Evolutionary conservation across 208 protist species (phyloP).

Genomic region (Vickermania ingenoplastis): DNA sequence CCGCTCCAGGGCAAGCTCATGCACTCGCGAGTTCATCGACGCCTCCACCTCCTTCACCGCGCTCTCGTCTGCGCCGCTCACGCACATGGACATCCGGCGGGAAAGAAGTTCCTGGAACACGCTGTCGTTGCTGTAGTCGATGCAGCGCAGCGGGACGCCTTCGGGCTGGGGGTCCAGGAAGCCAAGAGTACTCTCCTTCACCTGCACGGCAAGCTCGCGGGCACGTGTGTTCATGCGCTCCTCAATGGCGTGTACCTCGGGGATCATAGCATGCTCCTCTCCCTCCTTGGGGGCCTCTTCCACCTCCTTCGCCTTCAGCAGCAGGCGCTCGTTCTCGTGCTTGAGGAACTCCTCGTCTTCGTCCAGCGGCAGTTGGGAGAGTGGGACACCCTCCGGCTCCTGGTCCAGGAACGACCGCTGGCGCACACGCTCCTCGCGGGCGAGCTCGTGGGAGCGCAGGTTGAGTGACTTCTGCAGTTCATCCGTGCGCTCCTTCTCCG

Average conservation of each 20-base stretch:
- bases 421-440: slow-evolving; percentile 4
- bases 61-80: slow-evolving; percentile 9
- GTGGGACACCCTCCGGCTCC: slow-evolving; percentile 9
- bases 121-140: slow-evolving; percentile 22
- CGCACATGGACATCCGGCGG: not conserved
- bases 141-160: slow-evolving; percentile 13
- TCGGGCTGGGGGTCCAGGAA: slow-evolving; percentile 24
- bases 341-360: slow-evolving; percentile 19
- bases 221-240: slow-evolving; percentile 8
- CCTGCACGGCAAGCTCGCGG: slow-evolving; percentile 7
- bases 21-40: slow-evolving; percentile 2
- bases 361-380: slow-evolving; percentile 12
- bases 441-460: slow-evolving; percentile 6
- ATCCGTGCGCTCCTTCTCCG: slow-evolving; percentile 12
- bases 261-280: too few relatives aligned
- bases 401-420: slow-evolving; percentile 14
- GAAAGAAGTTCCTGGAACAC: slow-evolving; percentile 5
- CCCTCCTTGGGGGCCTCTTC: too few relatives aligned
- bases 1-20: slow-evolving; percentile 10
- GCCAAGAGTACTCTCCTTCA: slow-evolving; percentile 10
- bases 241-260: slow-evolving; percentile 8
- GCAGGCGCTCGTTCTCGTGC: slow-evolving; percentile 21
- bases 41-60: slow-evolving; percentile 3
- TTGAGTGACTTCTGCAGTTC: slow-evolving; percentile 11
- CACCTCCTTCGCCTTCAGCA: slow-evolving; percentile 13